Conservation (phyloP, 805 yeast genomes). For the Wickerhamomyces bisporus region DNA sequence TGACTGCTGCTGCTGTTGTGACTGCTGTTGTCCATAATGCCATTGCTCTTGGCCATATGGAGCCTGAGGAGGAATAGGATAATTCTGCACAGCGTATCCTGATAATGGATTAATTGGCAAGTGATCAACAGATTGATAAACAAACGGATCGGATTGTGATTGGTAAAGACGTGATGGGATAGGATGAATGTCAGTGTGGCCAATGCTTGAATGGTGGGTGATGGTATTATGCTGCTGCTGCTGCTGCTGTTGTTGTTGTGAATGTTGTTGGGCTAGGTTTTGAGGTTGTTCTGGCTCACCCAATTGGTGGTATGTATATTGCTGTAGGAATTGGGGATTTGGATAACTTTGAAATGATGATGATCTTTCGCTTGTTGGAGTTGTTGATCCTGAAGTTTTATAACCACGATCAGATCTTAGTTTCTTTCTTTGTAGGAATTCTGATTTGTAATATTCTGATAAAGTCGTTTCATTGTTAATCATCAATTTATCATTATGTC, state of each 20-base stretch:
- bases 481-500: slow-evolving; percentile 24
- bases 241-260: slow-evolving; percentile 7
- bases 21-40: neutral
- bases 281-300: too few species aligned
- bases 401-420: slow-evolving; percentile 19
- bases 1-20: neutral
- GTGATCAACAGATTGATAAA: slow-evolving; percentile 1
- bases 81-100: slow-evolving; percentile 3
- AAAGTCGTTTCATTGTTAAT: slow-evolving; percentile 16
- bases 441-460: slow-evolving; percentile 24
- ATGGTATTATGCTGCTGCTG: too few species aligned
- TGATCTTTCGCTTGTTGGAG: slow-evolving; percentile 12
- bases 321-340: slow-evolving; percentile 2
- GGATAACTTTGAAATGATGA: too few species aligned
- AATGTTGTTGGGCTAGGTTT: too few species aligned
- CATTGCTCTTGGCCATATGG: neutral
- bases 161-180: slow-evolving; percentile 6
- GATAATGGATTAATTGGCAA: slow-evolving; percentile 2
- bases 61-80: neutral
- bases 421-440: slow-evolving; percentile 22
- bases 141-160: slow-evolving; percentile 5
- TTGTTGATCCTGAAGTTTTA: slow-evolving; percentile 10
- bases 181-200: slow-evolving; percentile 2
- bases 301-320: slow-evolving; percentile 1
- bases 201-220: too few species aligned